phyloP scores from a whole-genome alignment of 2,329 filamentous ascomycete genomes.

The Verticillium klebahnii region DNA sequence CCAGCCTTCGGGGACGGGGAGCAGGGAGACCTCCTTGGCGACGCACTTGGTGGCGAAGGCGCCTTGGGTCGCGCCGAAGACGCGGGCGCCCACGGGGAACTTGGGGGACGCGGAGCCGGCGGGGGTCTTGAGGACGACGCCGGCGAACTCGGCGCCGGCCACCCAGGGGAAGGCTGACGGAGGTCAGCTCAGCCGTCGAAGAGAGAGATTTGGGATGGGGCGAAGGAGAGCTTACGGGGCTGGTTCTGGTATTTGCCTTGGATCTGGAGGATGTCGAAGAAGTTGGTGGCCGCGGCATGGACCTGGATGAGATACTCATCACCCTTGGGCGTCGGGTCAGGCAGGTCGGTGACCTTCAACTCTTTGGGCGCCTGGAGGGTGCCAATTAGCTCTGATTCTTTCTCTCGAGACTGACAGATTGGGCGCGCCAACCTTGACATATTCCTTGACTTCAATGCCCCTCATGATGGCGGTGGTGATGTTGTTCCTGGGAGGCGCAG shows the following conservation, averaged over 20 bases:
- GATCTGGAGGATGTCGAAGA: conserved; percentile 95
- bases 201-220: not conserved
- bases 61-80: conserved; percentile 84
- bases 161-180: conserved; percentile 70
- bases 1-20: conserved; percentile 77
- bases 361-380: conserved; percentile 64
- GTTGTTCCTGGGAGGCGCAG: not conserved
- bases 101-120: conserved; percentile 42
- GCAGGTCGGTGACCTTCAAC: conserved; percentile 68
- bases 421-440: conserved; percentile 58
- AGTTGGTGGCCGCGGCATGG: conserved; percentile 85
- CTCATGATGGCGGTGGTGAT: conserved; percentile 51
- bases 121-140: conserved; percentile 66
- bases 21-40: conserved; percentile 61
- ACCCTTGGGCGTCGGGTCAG: conserved; percentile 66
- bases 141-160: conserved; percentile 82
- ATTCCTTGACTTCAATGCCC: conserved; percentile 69
- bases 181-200: not conserved
- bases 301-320: conserved; percentile 84
- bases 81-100: conserved; percentile 73
- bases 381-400: not conserved
- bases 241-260: conserved; percentile 95
- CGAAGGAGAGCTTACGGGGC: conserved; percentile 44
- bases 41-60: conserved; percentile 76
- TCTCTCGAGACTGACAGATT: not conserved